Base-by-base conservation (phyloP, 1,139 yeast species). In the Debaryomyces fabryi region DNA sequence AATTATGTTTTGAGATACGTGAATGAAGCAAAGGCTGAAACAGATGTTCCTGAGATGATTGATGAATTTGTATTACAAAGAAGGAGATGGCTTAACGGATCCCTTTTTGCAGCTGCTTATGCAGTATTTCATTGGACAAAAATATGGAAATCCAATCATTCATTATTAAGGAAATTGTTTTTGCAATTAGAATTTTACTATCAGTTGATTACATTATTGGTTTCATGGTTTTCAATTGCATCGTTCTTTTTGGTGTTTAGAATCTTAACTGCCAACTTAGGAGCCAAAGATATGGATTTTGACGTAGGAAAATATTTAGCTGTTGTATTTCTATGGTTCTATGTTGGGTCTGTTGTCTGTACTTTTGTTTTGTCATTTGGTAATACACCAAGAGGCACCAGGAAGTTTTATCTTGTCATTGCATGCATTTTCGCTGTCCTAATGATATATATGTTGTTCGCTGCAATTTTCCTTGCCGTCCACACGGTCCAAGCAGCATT, bases 61-160 rank as follows among this genome's bases (percentile, higher is more conserved):
- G 84, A 86, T 47, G 95, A 87, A 58, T 81, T 88, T 53, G 85
- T 88, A 7, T 72, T 87, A 51, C 95, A 88, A 66, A 78, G 95
- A 65, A 78, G 96, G 65, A 76, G 96, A 67, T 88, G 96, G 96
- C 76, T 88, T 50, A 88, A 88, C 64, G 96, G 96, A 21, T 86
- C 95, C 3, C 82, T 88, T 62, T 88, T 88, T 65, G 95, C 96
- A 0, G 92, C 92, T 2, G 75, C 86, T 42, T 88, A 88, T 63
- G 82, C 93, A 1, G 79, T 85, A 44, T 80, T 83, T 56, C 93
- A 87, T 61, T 83, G 86, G 74, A 82, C 84, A 49, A 76, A 81
- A 49, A 79, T 88, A 44, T 88, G 92, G 91, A 69, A 78, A 42
- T 81, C 90, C 0, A 72, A 81, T 47, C 96, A 88, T 64, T 78